A percentile compares a stretch with the other conserved stretches of the same genome.
Conservation (phyloP, 2,329 filamentous ascomycete genomes). For the Colletotrichum tabaci region DNA sequence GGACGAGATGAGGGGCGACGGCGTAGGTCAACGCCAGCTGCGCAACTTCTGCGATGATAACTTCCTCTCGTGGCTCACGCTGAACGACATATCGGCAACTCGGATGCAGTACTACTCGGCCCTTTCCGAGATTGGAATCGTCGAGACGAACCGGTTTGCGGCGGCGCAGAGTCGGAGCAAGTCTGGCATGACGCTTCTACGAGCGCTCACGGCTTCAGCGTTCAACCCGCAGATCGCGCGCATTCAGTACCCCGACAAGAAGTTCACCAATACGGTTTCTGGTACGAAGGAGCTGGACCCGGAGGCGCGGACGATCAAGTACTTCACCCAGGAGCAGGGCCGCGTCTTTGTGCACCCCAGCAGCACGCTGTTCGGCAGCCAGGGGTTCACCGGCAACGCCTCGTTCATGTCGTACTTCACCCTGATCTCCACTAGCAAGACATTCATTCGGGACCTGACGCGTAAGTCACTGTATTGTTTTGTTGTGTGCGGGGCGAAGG, state of each 20-base stretch:
- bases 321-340: conserved; percentile 87
- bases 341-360: conserved; percentile 94
- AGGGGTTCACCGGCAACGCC: conserved; percentile 81
- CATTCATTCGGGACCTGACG: conserved; percentile 92
- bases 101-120: conserved; percentile 88
- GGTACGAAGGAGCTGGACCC: conserved; percentile 95
- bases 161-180: conserved; percentile 50
- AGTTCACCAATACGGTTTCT: conserved; percentile 88
- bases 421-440: conserved; percentile 92
- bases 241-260: conserved; percentile 95
- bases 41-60: conserved; percentile 87
- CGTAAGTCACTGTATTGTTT: conserved; percentile 68
- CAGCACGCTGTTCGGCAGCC: conserved; percentile 87
- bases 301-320: conserved; percentile 92
- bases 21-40: conserved; percentile 73
- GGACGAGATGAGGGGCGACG: conserved; percentile 74
- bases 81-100: conserved; percentile 91
- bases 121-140: conserved; percentile 87
- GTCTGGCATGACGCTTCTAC: conserved; percentile 65
- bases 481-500: no score
- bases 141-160: conserved; percentile 57
- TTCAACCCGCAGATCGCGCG: conserved; percentile 90
- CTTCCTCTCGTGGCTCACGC: conserved; percentile 86
- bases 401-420: conserved; percentile 91
- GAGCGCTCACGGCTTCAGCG: conserved; percentile 79